These are phyloP conservation scores for Populus deltoides DNA, from an alignment of 345 rosid genomes.

Conservation along the genomic window DNA sequence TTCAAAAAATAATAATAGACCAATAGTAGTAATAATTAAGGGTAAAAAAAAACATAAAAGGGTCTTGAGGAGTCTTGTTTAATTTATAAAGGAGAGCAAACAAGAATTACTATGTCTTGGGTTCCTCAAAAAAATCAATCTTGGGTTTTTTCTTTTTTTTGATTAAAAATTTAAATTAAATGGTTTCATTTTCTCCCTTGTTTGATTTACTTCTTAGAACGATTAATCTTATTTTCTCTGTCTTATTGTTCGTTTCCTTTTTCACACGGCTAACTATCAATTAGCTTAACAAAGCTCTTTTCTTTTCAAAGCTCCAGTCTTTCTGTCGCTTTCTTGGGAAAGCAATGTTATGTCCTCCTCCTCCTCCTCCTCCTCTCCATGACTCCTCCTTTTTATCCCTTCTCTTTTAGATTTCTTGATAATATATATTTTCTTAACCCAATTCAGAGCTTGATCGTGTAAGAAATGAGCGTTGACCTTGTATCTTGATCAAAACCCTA, in stretches of 20 bases:
- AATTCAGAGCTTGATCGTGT: constrained; percentile 1
- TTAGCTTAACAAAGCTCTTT: neutral
- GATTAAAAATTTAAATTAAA: neutral
- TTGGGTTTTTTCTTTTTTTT: neutral
- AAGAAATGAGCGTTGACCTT: constrained; percentile 12
- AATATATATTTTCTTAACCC: neutral
- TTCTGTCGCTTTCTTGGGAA: neutral
- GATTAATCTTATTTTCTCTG: constrained; percentile 11
- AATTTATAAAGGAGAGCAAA: neutral
- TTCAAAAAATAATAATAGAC: neutral
- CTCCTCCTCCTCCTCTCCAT: neutral
- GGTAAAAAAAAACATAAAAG: neutral
- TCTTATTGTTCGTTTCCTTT: constrained; percentile 8
- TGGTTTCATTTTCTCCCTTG: constrained; percentile 11
- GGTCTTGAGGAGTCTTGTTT: neutral
- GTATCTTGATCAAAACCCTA: neutral
- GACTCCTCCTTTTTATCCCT: neutral
- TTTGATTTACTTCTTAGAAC: constrained; percentile 13
- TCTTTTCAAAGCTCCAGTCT: neutral
- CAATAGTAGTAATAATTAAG: neutral
- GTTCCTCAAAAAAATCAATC: neutral
- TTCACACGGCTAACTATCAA: neutral
- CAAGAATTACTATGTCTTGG: neutral
- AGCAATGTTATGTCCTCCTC: neutral
- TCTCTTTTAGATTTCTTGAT: neutral